Conservation (phyloP, 78 protist genomes). For the Ministeria vibrans region DNA sequence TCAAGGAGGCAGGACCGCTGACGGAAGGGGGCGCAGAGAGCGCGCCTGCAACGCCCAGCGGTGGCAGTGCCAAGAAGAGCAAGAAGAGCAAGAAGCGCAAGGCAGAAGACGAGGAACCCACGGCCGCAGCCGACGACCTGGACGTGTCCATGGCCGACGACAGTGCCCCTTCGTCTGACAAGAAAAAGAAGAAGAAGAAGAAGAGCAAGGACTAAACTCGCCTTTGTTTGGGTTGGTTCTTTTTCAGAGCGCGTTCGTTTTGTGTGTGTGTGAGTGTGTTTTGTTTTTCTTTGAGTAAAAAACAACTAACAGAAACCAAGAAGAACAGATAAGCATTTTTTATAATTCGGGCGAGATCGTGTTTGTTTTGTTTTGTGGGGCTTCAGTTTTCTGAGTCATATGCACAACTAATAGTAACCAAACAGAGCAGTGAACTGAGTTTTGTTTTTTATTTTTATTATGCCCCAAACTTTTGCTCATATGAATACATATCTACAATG, state of each 20-base stretch:
- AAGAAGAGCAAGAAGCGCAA: neutral
- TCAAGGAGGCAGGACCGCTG: neutral
- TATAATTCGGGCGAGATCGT: neutral
- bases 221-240: neutral
- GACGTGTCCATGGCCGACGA: neutral
- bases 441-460: too few relatives aligned
- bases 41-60: neutral
- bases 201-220: neutral
- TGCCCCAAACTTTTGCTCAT: too few relatives aligned
- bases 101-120: neutral
- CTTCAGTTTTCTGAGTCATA: too few relatives aligned
- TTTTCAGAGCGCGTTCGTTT: neutral
- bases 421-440: neutral
- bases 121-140: too few relatives aligned
- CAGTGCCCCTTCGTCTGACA: neutral
- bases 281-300: neutral
- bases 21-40: neutral
- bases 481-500: too few relatives aligned
- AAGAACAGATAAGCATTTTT: neutral
- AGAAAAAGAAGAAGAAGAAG: neutral
- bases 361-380: neutral
- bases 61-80: neutral
- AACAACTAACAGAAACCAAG: too few relatives aligned
- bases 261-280: neutral
- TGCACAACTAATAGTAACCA: neutral